Evolutionary conservation across 148 eudicot species (phyloP), one percentile per base, ranked within the genome.

Genomic region (Gaultheria prostrata): DNA sequence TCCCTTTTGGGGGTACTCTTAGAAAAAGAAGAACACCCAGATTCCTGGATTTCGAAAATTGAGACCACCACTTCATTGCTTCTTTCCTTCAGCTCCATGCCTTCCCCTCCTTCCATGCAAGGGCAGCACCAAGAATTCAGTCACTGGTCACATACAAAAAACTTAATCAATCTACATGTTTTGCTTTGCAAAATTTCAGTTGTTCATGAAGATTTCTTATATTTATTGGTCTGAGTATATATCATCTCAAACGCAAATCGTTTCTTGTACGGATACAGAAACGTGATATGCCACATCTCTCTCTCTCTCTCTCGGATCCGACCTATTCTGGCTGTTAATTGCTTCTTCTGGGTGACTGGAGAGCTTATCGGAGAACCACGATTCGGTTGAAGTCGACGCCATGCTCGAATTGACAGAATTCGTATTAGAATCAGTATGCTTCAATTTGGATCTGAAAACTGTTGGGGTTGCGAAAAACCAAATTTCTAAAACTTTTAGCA

Each of bases 61-160:
- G 84, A 71, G 26, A 86, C 86, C 11, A 82, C 75, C 39, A 88
- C 85, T 43, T 88, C 88, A 75, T 84, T 49, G 78, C 35, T 67
- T 78, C 61, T 83, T 54, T 5, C 35, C 71, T 85, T 82, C 78
- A 24, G 43, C 30, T 84, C 86, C 43, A 79, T 20, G 18, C 43
- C 82, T 54, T 63, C 61, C 33, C 12, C 82, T n/a, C 67, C 81
- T 78, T 86, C 86, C 85, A 85, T 84, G 82, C 51, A 51, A 78
- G 56, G 4, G 35, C 35, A 28, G 72, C 72, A 28, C 8, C 35
- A 67, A 17, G 18, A 67, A 67, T 67, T 30, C 35, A 28, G 72
- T 28, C 72, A 67, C 72, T 67, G 72, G 18, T 67, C 72, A 67
- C 72, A 67, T 67, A 28, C 39, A 67, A 28, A 28, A 67, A 67